A percentile compares a stretch with the other conserved stretches of the same genome.
Conservation (phyloP, 2,329 filamentous ascomycete genomes). For the Fusarium sp. region DNA sequence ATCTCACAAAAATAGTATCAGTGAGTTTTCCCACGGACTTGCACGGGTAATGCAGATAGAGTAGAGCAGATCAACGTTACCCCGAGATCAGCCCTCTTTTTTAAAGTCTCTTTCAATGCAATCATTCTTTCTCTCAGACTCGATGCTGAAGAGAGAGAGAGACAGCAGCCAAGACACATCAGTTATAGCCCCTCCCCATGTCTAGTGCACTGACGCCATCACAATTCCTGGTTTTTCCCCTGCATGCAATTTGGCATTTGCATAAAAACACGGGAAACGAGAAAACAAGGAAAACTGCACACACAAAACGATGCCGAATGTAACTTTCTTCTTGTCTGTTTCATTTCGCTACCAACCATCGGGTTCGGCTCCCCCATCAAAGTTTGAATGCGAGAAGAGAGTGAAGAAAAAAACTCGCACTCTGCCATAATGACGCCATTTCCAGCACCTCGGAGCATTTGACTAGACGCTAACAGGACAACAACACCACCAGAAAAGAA, state of each 20-base stretch:
- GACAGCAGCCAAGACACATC: neutral
- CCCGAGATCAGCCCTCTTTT: conserved; percentile 1
- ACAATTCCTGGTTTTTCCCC: conserved; percentile 25
- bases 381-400: neutral
- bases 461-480: neutral
- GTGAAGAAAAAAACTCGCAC: neutral
- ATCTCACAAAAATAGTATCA: conserved; percentile 9
- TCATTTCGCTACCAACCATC: neutral
- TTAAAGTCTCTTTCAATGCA: neutral
- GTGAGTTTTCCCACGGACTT: neutral
- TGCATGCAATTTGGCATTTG: conserved; percentile 24
- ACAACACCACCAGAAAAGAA: conserved; percentile 8
- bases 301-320: conserved; percentile 3
- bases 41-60: conserved; percentile 1
- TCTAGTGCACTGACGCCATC: conserved; percentile 31
- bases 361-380: neutral
- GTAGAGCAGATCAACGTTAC: conserved; percentile 10
- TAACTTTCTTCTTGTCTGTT: neutral
- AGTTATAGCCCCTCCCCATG: conserved; percentile 25
- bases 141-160: neutral
- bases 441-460: conserved; percentile 9
- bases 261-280: conserved; percentile 9
- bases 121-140: too few species aligned
- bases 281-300: conserved; percentile 4
- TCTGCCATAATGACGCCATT: conserved; percentile 22